Evolutionary conservation across 345 rosid genomes (phyloP).

Genomic region (Melaleuca quinquenervia): DNA sequence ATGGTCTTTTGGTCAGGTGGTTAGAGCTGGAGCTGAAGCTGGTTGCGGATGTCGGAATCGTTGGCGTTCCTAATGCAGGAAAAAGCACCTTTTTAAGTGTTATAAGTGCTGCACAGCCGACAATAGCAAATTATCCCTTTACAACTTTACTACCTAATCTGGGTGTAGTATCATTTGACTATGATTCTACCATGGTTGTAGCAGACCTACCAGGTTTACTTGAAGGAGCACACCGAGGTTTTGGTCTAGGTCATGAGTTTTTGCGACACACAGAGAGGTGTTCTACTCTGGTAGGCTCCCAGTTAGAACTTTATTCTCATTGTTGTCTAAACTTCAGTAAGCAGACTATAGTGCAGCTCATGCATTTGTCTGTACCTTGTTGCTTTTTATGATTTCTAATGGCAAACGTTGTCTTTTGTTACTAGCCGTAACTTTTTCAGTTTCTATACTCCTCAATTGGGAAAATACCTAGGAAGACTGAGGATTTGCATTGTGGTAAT

Average conservation of each 20-base stretch:
- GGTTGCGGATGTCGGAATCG: conserved; percentile 86
- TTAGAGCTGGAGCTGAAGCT: conserved; percentile 83
- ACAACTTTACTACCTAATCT: conserved; percentile 93
- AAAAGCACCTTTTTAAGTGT: conserved; percentile 86
- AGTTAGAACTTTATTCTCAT: background rate
- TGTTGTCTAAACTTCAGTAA: background rate
- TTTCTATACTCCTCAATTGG: background rate
- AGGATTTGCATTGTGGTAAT: background rate
- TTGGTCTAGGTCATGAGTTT: conserved; percentile 91
- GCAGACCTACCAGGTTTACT: conserved; percentile 97
- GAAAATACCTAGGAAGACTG: background rate
- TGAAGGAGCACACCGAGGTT: conserved; percentile 94
- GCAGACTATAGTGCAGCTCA: background rate
- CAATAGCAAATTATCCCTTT: conserved; percentile 83
- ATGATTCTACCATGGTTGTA: conserved; percentile 80
- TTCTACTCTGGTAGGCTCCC: conserved; percentile 62
- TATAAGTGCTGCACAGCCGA: conserved; percentile 83
- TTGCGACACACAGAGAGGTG: conserved; percentile 91
- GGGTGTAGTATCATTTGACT: conserved; percentile 91
- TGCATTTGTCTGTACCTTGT: background rate
- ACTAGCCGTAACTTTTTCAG: background rate
- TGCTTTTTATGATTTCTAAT: background rate
- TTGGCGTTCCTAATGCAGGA: conserved; percentile 96
- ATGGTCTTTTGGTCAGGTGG: conserved; percentile 60
- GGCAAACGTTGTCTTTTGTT: background rate